phyloP scores from a whole-genome alignment of 1,284 basidiomycete genomes.

The Albatrellus sp. region DNA sequence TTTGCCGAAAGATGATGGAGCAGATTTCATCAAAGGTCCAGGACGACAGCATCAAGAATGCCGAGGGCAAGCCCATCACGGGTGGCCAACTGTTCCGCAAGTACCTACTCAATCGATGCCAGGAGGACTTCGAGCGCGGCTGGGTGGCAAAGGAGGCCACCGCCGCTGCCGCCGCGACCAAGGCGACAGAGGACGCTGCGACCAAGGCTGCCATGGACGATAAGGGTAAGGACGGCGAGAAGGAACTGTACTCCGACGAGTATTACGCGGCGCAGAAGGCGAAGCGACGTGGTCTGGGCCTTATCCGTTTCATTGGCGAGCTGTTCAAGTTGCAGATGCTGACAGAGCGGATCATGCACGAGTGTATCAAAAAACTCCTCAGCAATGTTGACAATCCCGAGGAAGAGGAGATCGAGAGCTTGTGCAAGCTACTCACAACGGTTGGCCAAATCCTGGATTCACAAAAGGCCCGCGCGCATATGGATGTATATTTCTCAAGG shows the following conservation, averaged over 20 bases:
- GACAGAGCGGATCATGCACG: slow-evolving; percentile 57
- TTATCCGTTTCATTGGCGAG: slow-evolving; percentile 91
- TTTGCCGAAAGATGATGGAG: slow-evolving; percentile 92
- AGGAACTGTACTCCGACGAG: slow-evolving; percentile 73
- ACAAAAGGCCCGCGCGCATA: slow-evolving; percentile 67
- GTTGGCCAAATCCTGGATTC: slow-evolving; percentile 79
- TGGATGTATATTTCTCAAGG: slow-evolving; percentile 88
- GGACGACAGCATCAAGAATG: slow-evolving; percentile 71
- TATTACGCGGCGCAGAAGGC: slow-evolving; percentile 96
- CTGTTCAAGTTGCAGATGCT: slow-evolving; percentile 22
- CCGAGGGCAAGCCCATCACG: slow-evolving; percentile 74
- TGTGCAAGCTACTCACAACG: slow-evolving; percentile 87
- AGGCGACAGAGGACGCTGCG: slow-evolving; percentile 41
- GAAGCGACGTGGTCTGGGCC: slow-evolving; percentile 91
- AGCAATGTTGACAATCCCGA: slow-evolving; percentile 89
- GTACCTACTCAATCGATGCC: slow-evolving; percentile 58
- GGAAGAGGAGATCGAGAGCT: slow-evolving; percentile 94
- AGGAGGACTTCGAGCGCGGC: slow-evolving; percentile 54
- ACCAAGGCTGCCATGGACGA: slow-evolving; percentile 24
- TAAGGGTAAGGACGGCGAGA: slow-evolving; percentile 42
- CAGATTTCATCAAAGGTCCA: slow-evolving; percentile 76
- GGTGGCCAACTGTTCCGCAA: slow-evolving; percentile 87
- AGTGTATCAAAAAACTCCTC: slow-evolving; percentile 89
- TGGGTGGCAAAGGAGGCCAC: slow-evolving; percentile 3
- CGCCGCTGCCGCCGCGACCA: slow-evolving; percentile 14